Percentiles rank a stretch among this genome's conserved stretches.
These are phyloP conservation scores for Dianthus caryophyllus DNA, from an alignment of 148 eudicot species.

Conservation along the genomic window DNA sequence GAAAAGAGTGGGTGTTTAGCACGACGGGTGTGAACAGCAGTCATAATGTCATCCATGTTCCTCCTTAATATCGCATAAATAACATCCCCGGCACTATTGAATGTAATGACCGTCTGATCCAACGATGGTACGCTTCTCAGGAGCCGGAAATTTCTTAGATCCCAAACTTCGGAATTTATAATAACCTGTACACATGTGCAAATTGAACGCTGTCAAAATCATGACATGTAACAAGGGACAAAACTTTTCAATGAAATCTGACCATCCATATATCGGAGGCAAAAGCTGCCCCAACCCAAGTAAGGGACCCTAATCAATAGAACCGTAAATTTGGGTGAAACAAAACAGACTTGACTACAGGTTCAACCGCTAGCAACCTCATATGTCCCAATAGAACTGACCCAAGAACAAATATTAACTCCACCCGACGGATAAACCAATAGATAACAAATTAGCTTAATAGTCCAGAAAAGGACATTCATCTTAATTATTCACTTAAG, in stretches of 20 bases:
- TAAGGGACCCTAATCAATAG: no score
- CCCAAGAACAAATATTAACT: no score
- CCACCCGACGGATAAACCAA: no score
- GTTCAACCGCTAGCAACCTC: no score
- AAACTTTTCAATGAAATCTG: neutral
- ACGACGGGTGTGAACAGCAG: conserved; percentile 72
- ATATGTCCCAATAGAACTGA: no score
- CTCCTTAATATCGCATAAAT: conserved; percentile 82
- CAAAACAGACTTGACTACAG: no score
- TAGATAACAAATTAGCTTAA: no score
- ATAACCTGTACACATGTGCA: conserved; percentile 52
- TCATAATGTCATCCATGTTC: conserved; percentile 71
- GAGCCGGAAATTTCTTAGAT: conserved; percentile 77
- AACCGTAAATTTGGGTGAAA: no score
- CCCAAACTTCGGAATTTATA: conserved; percentile 98
- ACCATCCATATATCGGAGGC: neutral
- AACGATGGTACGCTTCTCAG: conserved; percentile 84
- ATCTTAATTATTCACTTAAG: no score
- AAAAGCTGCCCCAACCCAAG: no score
- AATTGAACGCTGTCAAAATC: neutral
- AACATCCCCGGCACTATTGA: conserved; percentile 81
- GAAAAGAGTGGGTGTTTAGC: conserved; percentile 72
- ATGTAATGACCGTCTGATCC: conserved; percentile 82
- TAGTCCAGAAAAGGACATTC: no score
- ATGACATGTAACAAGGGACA: neutral